These are phyloP conservation scores for Cytospora schulzeri DNA, from an alignment of 2,329 filamentous ascomycete species.

Conservation along the genomic window DNA sequence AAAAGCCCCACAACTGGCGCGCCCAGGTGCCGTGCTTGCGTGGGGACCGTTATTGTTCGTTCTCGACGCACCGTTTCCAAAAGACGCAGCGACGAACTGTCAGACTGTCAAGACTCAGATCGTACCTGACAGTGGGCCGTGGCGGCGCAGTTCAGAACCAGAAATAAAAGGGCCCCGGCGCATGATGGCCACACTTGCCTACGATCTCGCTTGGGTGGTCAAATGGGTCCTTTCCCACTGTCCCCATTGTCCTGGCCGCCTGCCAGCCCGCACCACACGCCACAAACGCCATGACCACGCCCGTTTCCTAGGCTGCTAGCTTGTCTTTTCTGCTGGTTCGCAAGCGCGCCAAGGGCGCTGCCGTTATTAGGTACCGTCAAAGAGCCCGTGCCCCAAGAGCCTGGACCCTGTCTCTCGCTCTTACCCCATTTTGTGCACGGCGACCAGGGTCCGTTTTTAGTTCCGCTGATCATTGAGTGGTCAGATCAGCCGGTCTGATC, in stretches of 20 bases:
- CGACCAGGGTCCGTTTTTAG: constrained; percentile 2
- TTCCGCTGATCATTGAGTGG: constrained; percentile 19
- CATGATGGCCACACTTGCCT: background rate
- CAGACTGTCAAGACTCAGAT: constrained; percentile 1
- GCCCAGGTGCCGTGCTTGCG: background rate
- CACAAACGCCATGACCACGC: background rate
- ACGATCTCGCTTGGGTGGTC: constrained; percentile 19
- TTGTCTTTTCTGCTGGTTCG: background rate
- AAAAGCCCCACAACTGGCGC: background rate
- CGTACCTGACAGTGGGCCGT: constrained; percentile 21
- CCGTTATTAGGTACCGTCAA: background rate
- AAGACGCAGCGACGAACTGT: background rate
- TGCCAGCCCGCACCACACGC: background rate
- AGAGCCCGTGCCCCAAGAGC: background rate
- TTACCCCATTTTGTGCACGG: background rate
- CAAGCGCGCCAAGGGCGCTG: background rate
- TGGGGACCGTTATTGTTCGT: background rate
- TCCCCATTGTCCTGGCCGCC: background rate
- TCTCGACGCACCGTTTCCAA: background rate
- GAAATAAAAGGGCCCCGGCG: constrained; percentile 12
- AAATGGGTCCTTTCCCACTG: background rate
- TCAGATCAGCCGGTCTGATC: background rate
- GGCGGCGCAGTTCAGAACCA: background rate
- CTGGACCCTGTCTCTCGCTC: constrained; percentile 2
- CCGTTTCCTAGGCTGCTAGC: background rate